These are phyloP conservation scores for Lepidium africanum DNA, from an alignment of 345 rosid genomes.

Conservation along the genomic window DNA sequence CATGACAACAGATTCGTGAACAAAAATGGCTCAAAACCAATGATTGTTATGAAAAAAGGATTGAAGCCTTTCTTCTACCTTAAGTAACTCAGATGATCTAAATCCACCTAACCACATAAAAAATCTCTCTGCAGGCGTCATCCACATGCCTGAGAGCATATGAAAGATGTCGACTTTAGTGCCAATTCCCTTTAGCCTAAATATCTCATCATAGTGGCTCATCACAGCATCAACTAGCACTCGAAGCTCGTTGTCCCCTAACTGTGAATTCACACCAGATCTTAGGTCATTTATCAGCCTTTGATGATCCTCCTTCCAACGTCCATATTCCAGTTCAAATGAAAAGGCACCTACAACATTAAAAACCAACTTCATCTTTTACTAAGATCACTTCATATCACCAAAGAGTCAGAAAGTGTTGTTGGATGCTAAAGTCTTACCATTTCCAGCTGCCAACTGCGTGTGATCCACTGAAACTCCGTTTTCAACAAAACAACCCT, in stretches of 20 bases:
- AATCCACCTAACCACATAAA: constrained; percentile 99
- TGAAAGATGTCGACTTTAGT: constrained; percentile 83
- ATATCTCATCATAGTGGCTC: constrained; percentile 73
- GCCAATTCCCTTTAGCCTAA: constrained; percentile 64
- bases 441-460: constrained; percentile 42
- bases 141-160: constrained; percentile 98
- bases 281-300: constrained; percentile 63
- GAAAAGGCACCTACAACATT: constrained; percentile 52
- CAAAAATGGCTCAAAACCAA: background rate
- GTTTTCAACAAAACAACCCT: constrained; percentile 45
- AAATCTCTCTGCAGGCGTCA: constrained; percentile 85
- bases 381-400: background rate
- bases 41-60: background rate
- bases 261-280: constrained; percentile 55
- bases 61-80: constrained; percentile 32
- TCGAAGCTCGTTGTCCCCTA: constrained; percentile 56
- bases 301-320: constrained; percentile 91
- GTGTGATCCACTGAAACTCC: constrained; percentile 46
- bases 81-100: constrained; percentile 84
- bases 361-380: background rate
- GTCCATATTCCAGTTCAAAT: constrained; percentile 73
- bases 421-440: constrained; percentile 27
- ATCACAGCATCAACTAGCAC: constrained; percentile 70
- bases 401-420: background rate
- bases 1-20: background rate